Evolutionary conservation across 2,329 filamentous ascomycete species (phyloP).

Genomic region (Cordyceps fumosorosea): DNA sequence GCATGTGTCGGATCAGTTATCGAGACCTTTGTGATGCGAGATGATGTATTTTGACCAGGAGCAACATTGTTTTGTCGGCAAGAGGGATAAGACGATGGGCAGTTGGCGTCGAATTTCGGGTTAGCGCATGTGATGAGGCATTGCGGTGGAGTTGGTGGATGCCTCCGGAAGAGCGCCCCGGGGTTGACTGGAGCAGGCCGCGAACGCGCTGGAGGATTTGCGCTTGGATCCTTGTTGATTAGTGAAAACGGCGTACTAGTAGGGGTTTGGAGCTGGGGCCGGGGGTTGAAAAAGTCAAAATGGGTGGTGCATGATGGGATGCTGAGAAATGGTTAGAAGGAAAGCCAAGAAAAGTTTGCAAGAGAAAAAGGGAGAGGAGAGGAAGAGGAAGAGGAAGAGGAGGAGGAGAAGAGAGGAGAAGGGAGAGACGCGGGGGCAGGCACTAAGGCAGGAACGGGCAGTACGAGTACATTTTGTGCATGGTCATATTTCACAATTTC

Average conservation of each 20-base stretch:
- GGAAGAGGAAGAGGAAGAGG: background rate
- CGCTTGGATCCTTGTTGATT: background rate
- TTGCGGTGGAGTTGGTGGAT: background rate
- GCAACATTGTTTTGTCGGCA: too few relatives aligned
- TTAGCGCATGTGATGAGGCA: conserved; percentile 9
- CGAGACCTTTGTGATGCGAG: too few relatives aligned
- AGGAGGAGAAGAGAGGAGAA: background rate
- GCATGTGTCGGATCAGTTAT: too few relatives aligned
- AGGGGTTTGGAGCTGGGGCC: background rate
- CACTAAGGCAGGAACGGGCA: conserved; percentile 5
- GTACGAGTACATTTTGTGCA: background rate
- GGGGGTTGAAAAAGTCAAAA: background rate
- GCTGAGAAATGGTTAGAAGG: background rate
- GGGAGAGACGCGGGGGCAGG: background rate
- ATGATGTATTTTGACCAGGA: too few relatives aligned
- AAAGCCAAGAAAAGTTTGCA: background rate
- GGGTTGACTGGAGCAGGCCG: background rate
- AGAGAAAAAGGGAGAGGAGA: background rate
- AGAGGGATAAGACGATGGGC: too few relatives aligned
- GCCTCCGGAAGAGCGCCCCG: conserved; percentile 9
- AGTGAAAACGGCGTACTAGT: background rate
- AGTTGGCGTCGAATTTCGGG: background rate
- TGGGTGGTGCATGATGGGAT: background rate
- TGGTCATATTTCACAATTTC: background rate
- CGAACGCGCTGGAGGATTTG: conserved; percentile 1